Conservation (phyloP, 2,329 filamentous ascomycete species). For the Scleromitrula shiraiana region DNA sequence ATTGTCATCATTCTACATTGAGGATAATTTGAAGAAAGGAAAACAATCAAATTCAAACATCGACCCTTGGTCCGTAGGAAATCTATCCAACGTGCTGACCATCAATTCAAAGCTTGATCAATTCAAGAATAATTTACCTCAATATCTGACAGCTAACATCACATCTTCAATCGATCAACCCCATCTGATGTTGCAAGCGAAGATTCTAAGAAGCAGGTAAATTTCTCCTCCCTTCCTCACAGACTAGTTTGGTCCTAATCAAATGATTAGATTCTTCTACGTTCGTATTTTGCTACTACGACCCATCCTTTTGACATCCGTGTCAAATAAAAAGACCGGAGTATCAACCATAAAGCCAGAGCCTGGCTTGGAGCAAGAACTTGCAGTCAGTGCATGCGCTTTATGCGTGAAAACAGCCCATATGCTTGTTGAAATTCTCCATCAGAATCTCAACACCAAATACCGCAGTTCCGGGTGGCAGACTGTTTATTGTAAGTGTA, state of each 20-base stretch:
- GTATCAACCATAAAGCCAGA: neutral
- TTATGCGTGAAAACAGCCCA: slow-evolving; percentile 16
- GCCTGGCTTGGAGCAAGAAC: neutral
- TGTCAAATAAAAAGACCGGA: neutral
- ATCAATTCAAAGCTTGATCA: slow-evolving; percentile 15
- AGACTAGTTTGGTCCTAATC: neutral
- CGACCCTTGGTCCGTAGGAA: neutral
- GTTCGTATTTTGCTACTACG: slow-evolving; percentile 5
- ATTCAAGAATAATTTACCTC: slow-evolving; percentile 11
- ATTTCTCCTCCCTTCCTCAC: neutral
- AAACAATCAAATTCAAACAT: neutral
- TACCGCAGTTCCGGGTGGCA: slow-evolving; percentile 18
- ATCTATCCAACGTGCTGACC: slow-evolving; percentile 10
- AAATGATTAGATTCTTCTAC: neutral
- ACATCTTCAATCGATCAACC: neutral
- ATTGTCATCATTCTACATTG: slow-evolving; percentile 11
- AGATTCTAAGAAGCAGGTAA: slow-evolving; percentile 15
- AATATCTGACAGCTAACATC: slow-evolving; percentile 7
- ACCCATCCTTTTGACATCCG: neutral
- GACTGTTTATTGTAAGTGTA: slow-evolving; percentile 16
- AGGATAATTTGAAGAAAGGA: slow-evolving; percentile 1
- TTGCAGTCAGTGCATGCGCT: slow-evolving; percentile 10
- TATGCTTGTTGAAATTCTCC: slow-evolving; percentile 9
- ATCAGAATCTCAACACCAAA: slow-evolving; percentile 5
- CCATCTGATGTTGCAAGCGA: slow-evolving; percentile 11